Base-by-base conservation (phyloP, 345 rosid genomes). In the Populus alba region DNA sequence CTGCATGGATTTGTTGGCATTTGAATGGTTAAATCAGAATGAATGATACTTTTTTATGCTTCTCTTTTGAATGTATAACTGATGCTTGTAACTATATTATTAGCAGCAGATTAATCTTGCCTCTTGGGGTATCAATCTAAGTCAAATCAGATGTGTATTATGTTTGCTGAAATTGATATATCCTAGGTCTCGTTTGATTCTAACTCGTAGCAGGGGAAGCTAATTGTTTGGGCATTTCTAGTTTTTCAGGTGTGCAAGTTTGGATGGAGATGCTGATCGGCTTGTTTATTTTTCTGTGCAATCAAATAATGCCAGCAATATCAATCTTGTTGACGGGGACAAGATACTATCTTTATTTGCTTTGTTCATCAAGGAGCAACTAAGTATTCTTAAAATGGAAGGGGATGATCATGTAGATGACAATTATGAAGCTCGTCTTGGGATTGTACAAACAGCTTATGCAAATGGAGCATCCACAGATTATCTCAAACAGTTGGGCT, bases 211-310 rank as follows among this genome's bases (percentile, higher is more conserved):
- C 29, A 33, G 47, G 37, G 25, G 72, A 66, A 65, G 57, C 77
- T 86, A 79, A 89, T 72, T 83, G 78, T 66, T 78, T 67, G 65
- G 65, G 68, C 81, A 79, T 71, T 47, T 83, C 81, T 86, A 85
- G 86, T 79, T 68, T 85, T 87, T 78, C 89, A 92, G 94, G 90
- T 95, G 99, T 88, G 97, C 91, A 27, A 94, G 97, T 87, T 89
- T 95, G 87, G 99, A 95, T 73, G 99, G 99, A 11, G 99, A 95
- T 90, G 99, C 94, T 25, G 98, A 95, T 86, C 86, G 95, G 55
- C 89, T 93, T 69, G 97, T 95, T 65, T 93, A 93, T 86, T 95
- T 93, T 73, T 74, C 74, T 33, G 70, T 91, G 65, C 81, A 86
- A 55, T 80, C 89, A 51, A 77, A 77, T 55, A 71, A 73, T 77